phyloP scores from a whole-genome alignment of 805 yeast genomes.

The Vanderwaltozyma yarrowii region DNA sequence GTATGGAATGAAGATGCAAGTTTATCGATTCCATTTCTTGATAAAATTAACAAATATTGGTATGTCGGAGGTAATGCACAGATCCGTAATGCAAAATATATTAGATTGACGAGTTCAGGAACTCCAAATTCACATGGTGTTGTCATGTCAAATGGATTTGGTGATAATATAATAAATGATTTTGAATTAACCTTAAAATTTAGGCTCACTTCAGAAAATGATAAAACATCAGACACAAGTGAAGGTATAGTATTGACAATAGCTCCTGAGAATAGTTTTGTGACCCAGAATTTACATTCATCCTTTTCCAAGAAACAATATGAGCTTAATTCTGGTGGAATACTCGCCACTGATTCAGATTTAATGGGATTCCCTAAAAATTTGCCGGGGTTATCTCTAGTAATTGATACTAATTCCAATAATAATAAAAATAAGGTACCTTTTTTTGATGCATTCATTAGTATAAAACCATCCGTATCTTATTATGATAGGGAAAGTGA shows the following conservation, averaged over 20 bases:
- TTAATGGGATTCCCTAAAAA: slow-evolving; percentile 27
- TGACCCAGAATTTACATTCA: slow-evolving; percentile 15
- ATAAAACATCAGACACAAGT: slow-evolving; percentile 7
- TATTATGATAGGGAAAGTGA: slow-evolving; percentile 16
- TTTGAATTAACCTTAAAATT: slow-evolving; percentile 20
- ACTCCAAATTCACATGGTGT: slow-evolving; percentile 13
- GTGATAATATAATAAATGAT: slow-evolving; percentile 26
- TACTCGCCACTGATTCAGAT: slow-evolving; percentile 11
- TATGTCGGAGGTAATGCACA: slow-evolving; percentile 22
- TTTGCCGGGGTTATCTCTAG: slow-evolving; percentile 23
- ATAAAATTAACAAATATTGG: slow-evolving; percentile 23
- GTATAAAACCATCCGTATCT: slow-evolving; percentile 16
- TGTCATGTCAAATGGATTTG: slow-evolving; percentile 25
- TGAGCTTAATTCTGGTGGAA: slow-evolving; percentile 22
- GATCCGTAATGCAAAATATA: slow-evolving; percentile 19
- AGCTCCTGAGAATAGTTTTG: slow-evolving; percentile 22
- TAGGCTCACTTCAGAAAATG: slow-evolving; percentile 4
- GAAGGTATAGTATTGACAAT: slow-evolving; percentile 23
- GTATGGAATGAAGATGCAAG: slow-evolving; percentile 20
- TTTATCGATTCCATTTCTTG: slow-evolving; percentile 20
- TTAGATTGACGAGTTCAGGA: slow-evolving; percentile 15
- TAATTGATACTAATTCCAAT: slow-evolving; percentile 19
- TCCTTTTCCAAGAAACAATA: slow-evolving; percentile 23
- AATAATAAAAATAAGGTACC: slow-evolving; percentile 13
- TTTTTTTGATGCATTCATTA: slow-evolving; percentile 16